phyloP scores from a whole-genome alignment of 306 rosid genomes.

The Morella rubra region DNA sequence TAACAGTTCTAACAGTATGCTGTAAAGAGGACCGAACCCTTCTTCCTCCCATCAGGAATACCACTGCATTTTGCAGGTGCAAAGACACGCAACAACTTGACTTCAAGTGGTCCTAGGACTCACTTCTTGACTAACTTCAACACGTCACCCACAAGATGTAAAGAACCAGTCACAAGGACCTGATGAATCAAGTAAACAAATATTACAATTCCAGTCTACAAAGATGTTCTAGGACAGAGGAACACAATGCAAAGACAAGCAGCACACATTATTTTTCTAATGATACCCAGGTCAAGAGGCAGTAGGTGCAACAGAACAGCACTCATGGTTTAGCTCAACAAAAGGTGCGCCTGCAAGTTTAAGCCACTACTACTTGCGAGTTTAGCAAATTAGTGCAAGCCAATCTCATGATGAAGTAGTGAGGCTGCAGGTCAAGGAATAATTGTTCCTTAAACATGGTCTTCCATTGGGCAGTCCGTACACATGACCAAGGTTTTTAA shows the following conservation, averaged over 20 bases:
- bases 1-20: constrained; percentile 18
- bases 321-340: background rate
- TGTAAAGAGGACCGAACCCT: background rate
- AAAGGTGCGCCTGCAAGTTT: background rate
- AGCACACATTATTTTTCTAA: background rate
- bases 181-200: constrained; percentile 34
- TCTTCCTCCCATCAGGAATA: too few species aligned
- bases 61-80: background rate
- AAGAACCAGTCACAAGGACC: constrained; percentile 93
- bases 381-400: background rate
- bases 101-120: constrained; percentile 25
- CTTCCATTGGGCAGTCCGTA: background rate
- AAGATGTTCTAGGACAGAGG: background rate
- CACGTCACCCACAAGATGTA: constrained; percentile 92
- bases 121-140: constrained; percentile 75
- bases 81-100: background rate
- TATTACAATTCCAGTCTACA: constrained; percentile 2
- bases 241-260: background rate
- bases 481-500: background rate
- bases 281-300: background rate
- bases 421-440: background rate
- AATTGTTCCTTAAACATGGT: background rate
- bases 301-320: background rate
- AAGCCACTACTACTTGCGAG: background rate
- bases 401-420: background rate